Base-by-base conservation (phyloP, 768 basidiomycete species). In the Leccinum fibrillosum region DNA sequence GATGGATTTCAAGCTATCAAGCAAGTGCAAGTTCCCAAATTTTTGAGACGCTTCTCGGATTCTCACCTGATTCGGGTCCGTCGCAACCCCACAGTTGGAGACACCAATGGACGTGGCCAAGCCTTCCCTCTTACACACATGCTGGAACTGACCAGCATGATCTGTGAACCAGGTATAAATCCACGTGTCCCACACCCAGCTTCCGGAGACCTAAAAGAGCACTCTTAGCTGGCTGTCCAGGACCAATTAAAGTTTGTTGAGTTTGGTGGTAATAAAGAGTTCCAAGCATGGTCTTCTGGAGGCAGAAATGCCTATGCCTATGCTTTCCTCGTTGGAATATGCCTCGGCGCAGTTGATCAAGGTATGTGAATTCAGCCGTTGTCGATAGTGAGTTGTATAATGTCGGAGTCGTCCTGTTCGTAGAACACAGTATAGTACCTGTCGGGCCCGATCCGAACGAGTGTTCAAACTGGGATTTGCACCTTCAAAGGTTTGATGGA, bases 241-340 rank as follows among this genome's bases (percentile, higher is more conserved):
- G 26, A 28, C 26, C 26, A 28, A 28, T 26, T 8, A 8, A 28
- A 28, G 26, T 28, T 8, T 8, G 26, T 28, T 28, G 42, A 26
- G 53, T 25, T 34, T 30, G 5, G 34, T 60, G n/a, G 30, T 50
- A 32, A 49, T 60, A 44, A 50, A 44, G 47, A 49, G 28, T 21
- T 61, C 42, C 23, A 26, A 37, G 9, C 52, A 35, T 26, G 25
- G 49, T 17, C 44, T 47, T 35, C 34, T n/a, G 7, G 58, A 49
- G 32, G 34, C 21, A 5, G 19, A 26, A 32, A 55, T 55, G 6
- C 26, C 8, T 28, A 2, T 28, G 26, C 26, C 49, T 28, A 17
- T 34, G 19, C 55, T 53, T 53, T 50, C 52, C 11, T 61, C 59
- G 49, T 55, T 61, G 52, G 21, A 44, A 25, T 50, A 60, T 30